Evolutionary conservation across 2,329 filamentous ascomycete genomes (phyloP).

Genomic region (Myotisia sp.): DNA sequence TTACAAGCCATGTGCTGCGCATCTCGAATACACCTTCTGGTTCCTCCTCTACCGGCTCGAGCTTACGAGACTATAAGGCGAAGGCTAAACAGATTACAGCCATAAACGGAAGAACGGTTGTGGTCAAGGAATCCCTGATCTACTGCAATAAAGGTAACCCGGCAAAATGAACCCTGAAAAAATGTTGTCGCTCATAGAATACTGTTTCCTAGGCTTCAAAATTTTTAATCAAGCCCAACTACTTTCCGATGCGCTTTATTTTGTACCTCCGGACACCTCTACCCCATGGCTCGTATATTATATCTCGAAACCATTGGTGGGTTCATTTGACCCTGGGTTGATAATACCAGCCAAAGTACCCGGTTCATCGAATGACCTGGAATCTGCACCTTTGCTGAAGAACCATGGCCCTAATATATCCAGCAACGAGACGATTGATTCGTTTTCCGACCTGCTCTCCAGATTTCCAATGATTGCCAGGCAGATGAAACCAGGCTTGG

Average conservation of each 20-base stretch:
- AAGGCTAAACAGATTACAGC: constrained; percentile 93
- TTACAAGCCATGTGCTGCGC: constrained; percentile 90
- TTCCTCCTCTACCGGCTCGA: constrained; percentile 39
- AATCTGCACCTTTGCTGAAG: constrained; percentile 11
- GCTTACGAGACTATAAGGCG: constrained; percentile 69
- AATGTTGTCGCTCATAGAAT: constrained; percentile 18
- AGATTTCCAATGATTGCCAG: constrained; percentile 90
- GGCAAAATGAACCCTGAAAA: no score
- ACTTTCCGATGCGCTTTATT: constrained; percentile 71
- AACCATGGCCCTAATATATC: constrained; percentile 15
- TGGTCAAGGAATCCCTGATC: constrained; percentile 82
- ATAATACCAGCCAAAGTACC: constrained; percentile 51
- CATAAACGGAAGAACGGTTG: constrained; percentile 78
- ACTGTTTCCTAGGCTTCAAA: constrained; percentile 58
- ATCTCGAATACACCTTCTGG: constrained; percentile 45
- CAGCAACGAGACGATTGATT: constrained; percentile 31
- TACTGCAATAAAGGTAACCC: constrained; percentile 93
- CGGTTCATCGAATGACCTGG: constrained; percentile 20
- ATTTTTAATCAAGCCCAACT: constrained; percentile 77
- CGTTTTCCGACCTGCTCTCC: constrained; percentile 76
- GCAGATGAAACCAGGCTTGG: constrained; percentile 87
- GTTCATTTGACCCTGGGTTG: constrained; percentile 62
- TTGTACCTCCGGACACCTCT: constrained; percentile 74
- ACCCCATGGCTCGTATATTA: constrained; percentile 95
- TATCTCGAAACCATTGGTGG: constrained; percentile 77